These are phyloP conservation scores for Sparassis latifolia DNA, from an alignment of 1,284 basidiomycete species.

Conservation along the genomic window DNA sequence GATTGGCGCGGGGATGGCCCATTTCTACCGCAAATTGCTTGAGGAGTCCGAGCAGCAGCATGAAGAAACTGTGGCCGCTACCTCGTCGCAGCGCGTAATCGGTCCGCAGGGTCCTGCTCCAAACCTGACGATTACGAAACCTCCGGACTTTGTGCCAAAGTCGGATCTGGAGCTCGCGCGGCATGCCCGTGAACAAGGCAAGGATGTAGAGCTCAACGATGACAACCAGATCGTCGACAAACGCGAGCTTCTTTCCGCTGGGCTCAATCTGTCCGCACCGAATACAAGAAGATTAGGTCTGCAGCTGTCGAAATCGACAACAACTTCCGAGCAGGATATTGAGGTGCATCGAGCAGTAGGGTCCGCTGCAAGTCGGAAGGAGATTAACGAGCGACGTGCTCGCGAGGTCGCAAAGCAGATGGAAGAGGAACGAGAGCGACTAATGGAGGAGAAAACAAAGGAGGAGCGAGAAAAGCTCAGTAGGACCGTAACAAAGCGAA, in stretches of 20 bases:
- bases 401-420: slow-evolving; percentile 72
- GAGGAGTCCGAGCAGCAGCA: slow-evolving; percentile 80
- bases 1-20: slow-evolving; percentile 68
- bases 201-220: slow-evolving; percentile 93
- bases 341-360: slow-evolving; percentile 70
- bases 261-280: slow-evolving; percentile 83
- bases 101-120: slow-evolving; percentile 55
- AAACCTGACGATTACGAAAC: slow-evolving; percentile 69
- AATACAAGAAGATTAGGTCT: slow-evolving; percentile 64
- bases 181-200: slow-evolving; percentile 65
- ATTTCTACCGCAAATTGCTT: slow-evolving; percentile 82
- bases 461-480: slow-evolving; percentile 53
- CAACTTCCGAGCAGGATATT: slow-evolving; percentile 26
- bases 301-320: slow-evolving; percentile 25
- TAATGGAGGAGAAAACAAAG: slow-evolving; percentile 49
- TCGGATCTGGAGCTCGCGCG: slow-evolving; percentile 71
- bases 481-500: slow-evolving; percentile 55
- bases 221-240: slow-evolving; percentile 98
- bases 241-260: slow-evolving; percentile 85
- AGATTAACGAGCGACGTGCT: slow-evolving; percentile 76
- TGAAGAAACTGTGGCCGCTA: slow-evolving; percentile 77
- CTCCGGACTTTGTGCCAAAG: slow-evolving; percentile 48
- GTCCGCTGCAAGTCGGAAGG: slow-evolving; percentile 67
- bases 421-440: slow-evolving; percentile 59
- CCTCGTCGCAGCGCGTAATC: slow-evolving; percentile 47